Percentiles rank a stretch among this genome's conserved stretches.
These are phyloP conservation scores for Tilletia walkeri DNA, from an alignment of 1,284 basidiomycete genomes.

Conservation along the genomic window DNA sequence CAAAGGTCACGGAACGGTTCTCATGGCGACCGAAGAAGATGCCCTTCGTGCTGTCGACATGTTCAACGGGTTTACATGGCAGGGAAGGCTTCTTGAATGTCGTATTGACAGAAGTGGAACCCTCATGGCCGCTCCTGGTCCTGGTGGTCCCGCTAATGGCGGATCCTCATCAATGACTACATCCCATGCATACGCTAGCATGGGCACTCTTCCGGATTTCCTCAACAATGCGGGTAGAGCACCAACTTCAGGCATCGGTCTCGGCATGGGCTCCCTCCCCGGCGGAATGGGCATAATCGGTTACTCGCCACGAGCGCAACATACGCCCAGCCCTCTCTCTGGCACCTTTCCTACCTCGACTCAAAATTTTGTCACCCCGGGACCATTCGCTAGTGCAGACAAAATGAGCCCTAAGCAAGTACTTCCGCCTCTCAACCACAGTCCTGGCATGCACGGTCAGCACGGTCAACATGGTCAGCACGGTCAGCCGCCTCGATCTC, in stretches of 20 bases:
- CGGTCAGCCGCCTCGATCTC: neutral
- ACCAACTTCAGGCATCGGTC: neutral
- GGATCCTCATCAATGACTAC: neutral
- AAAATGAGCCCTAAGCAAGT: neutral
- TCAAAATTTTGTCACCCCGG: neutral
- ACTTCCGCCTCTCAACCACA: neutral
- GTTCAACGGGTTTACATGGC: conserved; percentile 57
- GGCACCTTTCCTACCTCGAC: neutral
- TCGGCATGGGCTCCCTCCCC: conserved; percentile 1
- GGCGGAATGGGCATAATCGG: neutral
- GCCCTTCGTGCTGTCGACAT: conserved; percentile 56
- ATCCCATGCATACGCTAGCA: conserved; percentile 9
- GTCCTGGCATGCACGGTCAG: neutral
- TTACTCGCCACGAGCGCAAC: neutral
- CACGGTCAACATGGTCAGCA: neutral
- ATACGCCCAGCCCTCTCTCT: neutral
- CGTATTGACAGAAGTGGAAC: conserved; percentile 43
- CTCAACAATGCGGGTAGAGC: neutral
- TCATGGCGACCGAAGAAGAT: conserved; percentile 54
- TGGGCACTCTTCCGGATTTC: conserved; percentile 14
- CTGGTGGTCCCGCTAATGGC: neutral
- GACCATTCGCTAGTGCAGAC: neutral
- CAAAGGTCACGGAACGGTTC: conserved; percentile 48
- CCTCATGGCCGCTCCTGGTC: conserved; percentile 28
- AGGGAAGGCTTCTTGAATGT: conserved; percentile 51